A percentile compares a stretch with the other conserved stretches of the same genome.
Conservation (phyloP, 2,329 filamentous ascomycete species). For the Alternaria arborescens region DNA sequence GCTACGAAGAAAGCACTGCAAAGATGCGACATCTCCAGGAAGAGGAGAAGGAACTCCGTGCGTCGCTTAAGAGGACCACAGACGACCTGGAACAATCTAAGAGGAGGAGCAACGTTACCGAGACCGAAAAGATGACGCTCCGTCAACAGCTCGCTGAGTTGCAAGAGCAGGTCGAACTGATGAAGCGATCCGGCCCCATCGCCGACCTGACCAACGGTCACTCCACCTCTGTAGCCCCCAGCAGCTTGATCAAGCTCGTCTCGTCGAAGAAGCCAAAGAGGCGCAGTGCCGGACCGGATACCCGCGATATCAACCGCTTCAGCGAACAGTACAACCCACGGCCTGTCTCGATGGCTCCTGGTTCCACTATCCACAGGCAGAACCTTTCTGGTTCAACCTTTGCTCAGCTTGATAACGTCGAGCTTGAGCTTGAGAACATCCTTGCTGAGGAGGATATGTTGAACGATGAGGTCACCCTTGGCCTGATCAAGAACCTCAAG, state of each 20-base stretch:
- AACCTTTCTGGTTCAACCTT: constrained; percentile 79
- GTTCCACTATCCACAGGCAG: constrained; percentile 70
- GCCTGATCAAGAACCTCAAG: constrained; percentile 94
- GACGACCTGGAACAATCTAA: constrained; percentile 82
- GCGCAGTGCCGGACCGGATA: constrained; percentile 87
- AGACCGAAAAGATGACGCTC: constrained; percentile 84
- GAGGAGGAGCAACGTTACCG: constrained; percentile 76
- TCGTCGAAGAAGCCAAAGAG: constrained; percentile 97
- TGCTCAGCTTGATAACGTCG: constrained; percentile 86
- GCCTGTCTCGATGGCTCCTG: constrained; percentile 93
- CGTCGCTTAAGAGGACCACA: constrained; percentile 80
- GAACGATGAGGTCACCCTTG: constrained; percentile 96
- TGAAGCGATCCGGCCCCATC: constrained; percentile 77
- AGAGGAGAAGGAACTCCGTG: constrained; percentile 85
- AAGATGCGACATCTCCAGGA: constrained; percentile 96
- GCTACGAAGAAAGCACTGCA: constrained; percentile 86
- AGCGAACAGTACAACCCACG: constrained; percentile 92
- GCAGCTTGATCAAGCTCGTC: constrained; percentile 93
- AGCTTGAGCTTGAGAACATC: constrained; percentile 91
- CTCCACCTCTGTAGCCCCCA: constrained; percentile 58
- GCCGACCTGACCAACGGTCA: constrained; percentile 72
- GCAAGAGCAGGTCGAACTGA: constrained; percentile 89
- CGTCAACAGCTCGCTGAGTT: constrained; percentile 89
- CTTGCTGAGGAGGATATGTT: constrained; percentile 94
- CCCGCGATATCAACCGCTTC: constrained; percentile 86